A percentile compares a stretch with the other conserved stretches of the same genome.
Conservation (phyloP, 2,329 filamentous ascomycete species). For the Talaromyces sp. region DNA sequence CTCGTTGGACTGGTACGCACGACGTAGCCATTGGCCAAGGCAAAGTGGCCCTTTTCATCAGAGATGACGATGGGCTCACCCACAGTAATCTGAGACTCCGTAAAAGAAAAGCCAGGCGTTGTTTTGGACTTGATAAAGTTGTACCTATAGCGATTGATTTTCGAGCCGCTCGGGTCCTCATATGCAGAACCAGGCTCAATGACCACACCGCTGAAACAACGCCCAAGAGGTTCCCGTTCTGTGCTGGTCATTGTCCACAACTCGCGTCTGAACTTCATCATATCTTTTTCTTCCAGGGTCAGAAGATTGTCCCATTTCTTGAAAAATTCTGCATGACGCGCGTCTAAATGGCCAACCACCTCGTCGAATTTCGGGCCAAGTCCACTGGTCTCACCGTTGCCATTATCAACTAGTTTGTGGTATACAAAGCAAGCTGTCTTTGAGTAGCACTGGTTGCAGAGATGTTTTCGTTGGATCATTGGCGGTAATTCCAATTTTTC, state of each 20-base stretch:
- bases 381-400: constrained; percentile 74
- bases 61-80: constrained; percentile 96
- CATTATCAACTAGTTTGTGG: constrained; percentile 83
- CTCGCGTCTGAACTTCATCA: constrained; percentile 80
- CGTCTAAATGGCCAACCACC: constrained; percentile 71
- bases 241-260: constrained; percentile 93
- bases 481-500: constrained; percentile 78
- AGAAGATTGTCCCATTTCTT: constrained; percentile 90
- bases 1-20: constrained; percentile 69
- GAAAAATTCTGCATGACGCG: constrained; percentile 77
- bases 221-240: constrained; percentile 81
- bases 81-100: constrained; percentile 80
- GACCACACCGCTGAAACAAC: constrained; percentile 84
- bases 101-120: constrained; percentile 69
- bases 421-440: constrained; percentile 90
- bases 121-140: constrained; percentile 70
- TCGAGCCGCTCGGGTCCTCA: constrained; percentile 66
- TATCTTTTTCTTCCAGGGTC: constrained; percentile 90
- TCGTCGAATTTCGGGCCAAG: constrained; percentile 80
- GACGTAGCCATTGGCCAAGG: constrained; percentile 87
- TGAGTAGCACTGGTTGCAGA: constrained; percentile 85
- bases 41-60: constrained; percentile 92
- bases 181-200: constrained; percentile 73
- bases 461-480: constrained; percentile 77
- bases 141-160: constrained; percentile 90